Percentiles rank a stretch among this genome's conserved stretches.
phyloP scores from a whole-genome alignment of 768 basidiomycete genomes.

The Boletus reticulatus region DNA sequence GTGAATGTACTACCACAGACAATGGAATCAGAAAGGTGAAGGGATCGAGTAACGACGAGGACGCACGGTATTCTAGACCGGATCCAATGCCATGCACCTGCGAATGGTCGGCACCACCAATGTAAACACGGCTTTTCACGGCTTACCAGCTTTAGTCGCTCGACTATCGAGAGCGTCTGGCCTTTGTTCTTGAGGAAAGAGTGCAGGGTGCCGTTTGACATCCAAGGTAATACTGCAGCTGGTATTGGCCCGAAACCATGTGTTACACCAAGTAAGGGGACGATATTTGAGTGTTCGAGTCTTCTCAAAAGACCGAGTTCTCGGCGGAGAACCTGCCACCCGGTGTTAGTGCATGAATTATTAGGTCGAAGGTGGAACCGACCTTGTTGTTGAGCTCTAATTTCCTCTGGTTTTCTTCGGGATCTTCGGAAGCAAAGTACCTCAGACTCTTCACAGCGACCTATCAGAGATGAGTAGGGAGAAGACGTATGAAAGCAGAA shows the following conservation, averaged over 20 bases:
- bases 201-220: background rate
- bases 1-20: background rate
- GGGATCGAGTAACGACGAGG: background rate
- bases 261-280: background rate
- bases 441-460: background rate
- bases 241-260: background rate
- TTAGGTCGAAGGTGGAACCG: background rate
- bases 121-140: no score
- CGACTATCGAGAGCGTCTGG: background rate
- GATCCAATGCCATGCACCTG: conserved; percentile 1
- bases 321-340: background rate
- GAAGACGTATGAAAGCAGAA: background rate
- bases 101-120: background rate
- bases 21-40: background rate
- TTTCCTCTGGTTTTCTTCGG: background rate
- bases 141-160: background rate
- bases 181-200: background rate
- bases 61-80: background rate
- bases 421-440: background rate
- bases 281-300: background rate
- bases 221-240: background rate
- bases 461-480: background rate
- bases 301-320: conserved; percentile 3
- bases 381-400: background rate
- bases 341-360: background rate